Base-by-base conservation (phyloP, 1,139 yeast genomes). In the Taiozyma onychis region DNA sequence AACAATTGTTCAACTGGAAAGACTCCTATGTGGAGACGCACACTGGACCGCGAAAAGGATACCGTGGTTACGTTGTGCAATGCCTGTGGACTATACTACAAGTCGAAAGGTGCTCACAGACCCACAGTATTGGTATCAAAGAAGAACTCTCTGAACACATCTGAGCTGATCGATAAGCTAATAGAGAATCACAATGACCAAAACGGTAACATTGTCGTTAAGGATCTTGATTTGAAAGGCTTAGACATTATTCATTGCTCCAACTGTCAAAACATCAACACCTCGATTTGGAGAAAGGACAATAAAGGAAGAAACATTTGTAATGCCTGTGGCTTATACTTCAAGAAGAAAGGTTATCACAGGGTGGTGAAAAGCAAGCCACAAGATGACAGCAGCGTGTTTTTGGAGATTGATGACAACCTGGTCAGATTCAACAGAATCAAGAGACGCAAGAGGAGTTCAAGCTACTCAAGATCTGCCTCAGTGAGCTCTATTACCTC, bases 11-110 rank as follows among this genome's bases (percentile, higher is more conserved):
- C 78, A 10, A 84, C 93, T 21, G 85, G 90, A 10, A 83, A 86
- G 53, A 88, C 96, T 0, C 96, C 96, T 0, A 72, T 88, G 47
- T 88, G 96, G 96, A 75, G 96, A 60, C 71, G 95, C 53, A 77
- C 83, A 3, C 78, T 81, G 0, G 91, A 81, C 56, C 72, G 72
- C 3, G 91, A 91, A 1, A 14, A 34, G 3, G 16, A 46, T 13
- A 68, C 16, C 4, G 24, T 39, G 22, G 11, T 79, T 11, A 39
- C 30, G 4, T 39, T 39, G 24, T 88, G 96, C 71, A 88, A 88
- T 62, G 96, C 96, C 0, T 88, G 96, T 69, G 96, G 96, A 1
- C 72, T 88, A 43, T 88, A 88, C 66, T 84, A 80, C 65, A 73
- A 85, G 53, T 73, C 88, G 47, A 95, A 87, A 61, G 90, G 91